These are phyloP conservation scores for Sequoia sempervirens DNA, from an alignment of 75 land plant species.

Conservation along the genomic window DNA sequence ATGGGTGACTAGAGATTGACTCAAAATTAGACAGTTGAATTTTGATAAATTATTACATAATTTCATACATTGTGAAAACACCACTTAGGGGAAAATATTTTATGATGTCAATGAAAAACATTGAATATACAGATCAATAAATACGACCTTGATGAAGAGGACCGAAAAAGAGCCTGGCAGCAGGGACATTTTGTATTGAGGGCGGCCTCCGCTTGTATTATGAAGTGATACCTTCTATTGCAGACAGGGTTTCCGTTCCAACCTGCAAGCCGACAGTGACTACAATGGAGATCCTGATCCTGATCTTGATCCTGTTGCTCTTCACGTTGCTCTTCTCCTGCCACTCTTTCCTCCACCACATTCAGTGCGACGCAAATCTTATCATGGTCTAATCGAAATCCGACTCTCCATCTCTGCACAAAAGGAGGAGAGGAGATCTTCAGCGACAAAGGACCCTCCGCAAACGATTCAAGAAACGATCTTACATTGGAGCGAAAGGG, in stretches of 20 bases:
- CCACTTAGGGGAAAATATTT: too few species aligned
- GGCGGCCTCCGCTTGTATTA: slow-evolving; percentile 43
- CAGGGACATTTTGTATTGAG: neutral
- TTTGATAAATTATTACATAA: too few species aligned
- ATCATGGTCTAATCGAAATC: neutral
- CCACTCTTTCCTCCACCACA: slow-evolving; percentile 72
- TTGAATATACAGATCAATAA: too few species aligned
- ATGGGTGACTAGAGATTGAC: too few species aligned
- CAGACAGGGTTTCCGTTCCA: slow-evolving; percentile 84
- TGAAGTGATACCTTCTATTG: slow-evolving; percentile 75
- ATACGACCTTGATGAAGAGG: neutral
- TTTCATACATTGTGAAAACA: too few species aligned
- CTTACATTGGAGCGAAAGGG: slow-evolving; percentile 62
- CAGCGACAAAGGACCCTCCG: slow-evolving; percentile 28
- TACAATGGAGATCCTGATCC: slow-evolving; percentile 65
- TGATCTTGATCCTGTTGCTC: neutral
- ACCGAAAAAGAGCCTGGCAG: neutral
- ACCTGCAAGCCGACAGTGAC: slow-evolving; percentile 92
- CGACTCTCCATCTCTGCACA: slow-evolving; percentile 15
- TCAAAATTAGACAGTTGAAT: too few species aligned
- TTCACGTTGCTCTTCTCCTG: neutral
- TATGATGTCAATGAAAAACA: too few species aligned
- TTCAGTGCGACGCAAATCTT: slow-evolving; percentile 38
- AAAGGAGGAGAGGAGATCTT: slow-evolving; percentile 42
- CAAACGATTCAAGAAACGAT: slow-evolving; percentile 46